These are phyloP conservation scores for Rubus idaeus DNA, from an alignment of 306 rosid species.

Conservation along the genomic window DNA sequence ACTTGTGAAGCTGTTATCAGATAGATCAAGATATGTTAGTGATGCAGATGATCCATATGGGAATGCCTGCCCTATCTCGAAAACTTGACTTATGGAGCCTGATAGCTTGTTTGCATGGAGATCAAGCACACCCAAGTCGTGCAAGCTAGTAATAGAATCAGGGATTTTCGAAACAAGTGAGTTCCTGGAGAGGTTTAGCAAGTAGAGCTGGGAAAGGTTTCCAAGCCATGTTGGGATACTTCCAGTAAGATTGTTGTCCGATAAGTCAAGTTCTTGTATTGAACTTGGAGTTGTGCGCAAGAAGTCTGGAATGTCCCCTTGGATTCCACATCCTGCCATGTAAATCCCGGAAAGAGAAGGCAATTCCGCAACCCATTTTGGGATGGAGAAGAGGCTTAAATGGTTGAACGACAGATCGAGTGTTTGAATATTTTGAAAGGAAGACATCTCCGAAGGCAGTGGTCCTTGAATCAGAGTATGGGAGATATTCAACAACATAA, in stretches of 20 bases:
- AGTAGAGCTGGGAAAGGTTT: constrained; percentile 45
- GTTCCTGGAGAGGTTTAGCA: constrained; percentile 63
- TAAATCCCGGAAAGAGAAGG: constrained; percentile 43
- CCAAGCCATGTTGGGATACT: constrained; percentile 64
- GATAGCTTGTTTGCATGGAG: constrained; percentile 67
- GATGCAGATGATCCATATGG: constrained; percentile 36
- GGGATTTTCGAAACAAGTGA: constrained; percentile 56
- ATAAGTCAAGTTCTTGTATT: constrained; percentile 66
- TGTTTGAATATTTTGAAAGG: constrained; percentile 54
- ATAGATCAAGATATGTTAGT: constrained; percentile 53
- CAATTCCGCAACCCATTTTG: constrained; percentile 45
- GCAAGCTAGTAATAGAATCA: constrained; percentile 43
- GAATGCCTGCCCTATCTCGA: constrained; percentile 27
- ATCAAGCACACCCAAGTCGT: constrained; percentile 50
- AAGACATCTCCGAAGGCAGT: constrained; percentile 53
- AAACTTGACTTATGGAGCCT: constrained; percentile 44
- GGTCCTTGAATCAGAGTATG: constrained; percentile 50
- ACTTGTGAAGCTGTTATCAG: constrained; percentile 55
- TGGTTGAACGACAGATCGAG: constrained; percentile 63
- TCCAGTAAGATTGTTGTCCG: constrained; percentile 57
- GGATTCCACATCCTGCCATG: constrained; percentile 62
- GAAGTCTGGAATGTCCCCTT: constrained; percentile 47
- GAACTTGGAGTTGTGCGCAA: constrained; percentile 32
- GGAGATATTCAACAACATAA: constrained; percentile 43
- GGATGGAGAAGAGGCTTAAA: constrained; percentile 46